Conservation (phyloP, 306 rosid species). For the Ochetophila trinervis region DNA sequence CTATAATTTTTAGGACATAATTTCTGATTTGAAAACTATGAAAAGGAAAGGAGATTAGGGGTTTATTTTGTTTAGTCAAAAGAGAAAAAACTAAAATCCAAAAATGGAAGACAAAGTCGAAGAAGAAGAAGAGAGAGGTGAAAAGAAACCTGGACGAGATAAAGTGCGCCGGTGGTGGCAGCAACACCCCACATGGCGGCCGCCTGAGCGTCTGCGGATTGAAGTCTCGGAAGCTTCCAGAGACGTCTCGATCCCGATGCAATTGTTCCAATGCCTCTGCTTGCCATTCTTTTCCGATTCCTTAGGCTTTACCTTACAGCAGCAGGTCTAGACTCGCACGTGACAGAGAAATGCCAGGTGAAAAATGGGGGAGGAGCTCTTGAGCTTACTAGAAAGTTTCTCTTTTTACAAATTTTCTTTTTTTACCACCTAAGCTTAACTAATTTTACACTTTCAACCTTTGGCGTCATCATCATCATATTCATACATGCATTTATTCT, state of each 20-base stretch:
- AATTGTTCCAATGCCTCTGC: conserved; percentile 33
- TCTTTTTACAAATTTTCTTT: no score
- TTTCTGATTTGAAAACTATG: neutral
- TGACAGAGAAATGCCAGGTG: no score
- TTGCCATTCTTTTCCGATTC: conserved; percentile 35
- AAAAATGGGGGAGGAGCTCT: no score
- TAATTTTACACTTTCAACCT: no score
- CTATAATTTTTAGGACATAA: no score
- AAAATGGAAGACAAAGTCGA: neutral
- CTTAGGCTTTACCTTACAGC: no score
- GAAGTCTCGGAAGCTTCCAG: conserved; percentile 24
- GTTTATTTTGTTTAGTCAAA: neutral
- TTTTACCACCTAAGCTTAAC: no score
- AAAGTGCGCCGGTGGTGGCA: conserved; percentile 56
- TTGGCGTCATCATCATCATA: no score
- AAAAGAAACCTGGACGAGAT: conserved; percentile 46
- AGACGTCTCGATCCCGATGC: conserved; percentile 17
- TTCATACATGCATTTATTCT: no score
- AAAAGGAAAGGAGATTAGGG: neutral
- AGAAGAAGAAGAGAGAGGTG: no score
- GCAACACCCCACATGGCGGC: conserved; percentile 73
- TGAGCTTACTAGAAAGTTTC: no score
- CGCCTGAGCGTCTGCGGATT: conserved; percentile 45
- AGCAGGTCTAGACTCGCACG: no score
- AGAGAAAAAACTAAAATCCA: neutral